Evolutionary conservation across 176 grass and related monocot genomes (phyloP).

Genomic region (Aegilops tauschii): DNA sequence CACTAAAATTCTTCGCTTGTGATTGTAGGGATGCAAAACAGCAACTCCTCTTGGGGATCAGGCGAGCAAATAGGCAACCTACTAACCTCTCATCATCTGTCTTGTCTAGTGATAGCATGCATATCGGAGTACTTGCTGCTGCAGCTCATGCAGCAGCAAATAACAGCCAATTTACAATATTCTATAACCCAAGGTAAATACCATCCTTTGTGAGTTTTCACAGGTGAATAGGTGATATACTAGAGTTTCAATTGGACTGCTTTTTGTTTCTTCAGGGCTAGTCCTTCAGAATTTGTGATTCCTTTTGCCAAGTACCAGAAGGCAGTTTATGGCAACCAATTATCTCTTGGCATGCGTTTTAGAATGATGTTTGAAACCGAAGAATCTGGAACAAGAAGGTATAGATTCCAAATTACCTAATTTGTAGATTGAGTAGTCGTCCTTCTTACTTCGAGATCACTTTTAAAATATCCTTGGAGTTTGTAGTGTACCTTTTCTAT

Average conservation of each 20-base stretch:
- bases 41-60: constrained; percentile 71
- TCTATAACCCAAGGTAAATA: constrained; percentile 77
- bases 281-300: constrained; percentile 85
- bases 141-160: constrained; percentile 76
- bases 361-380: constrained; percentile 94
- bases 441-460: background rate
- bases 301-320: constrained; percentile 86
- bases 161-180: constrained; percentile 73
- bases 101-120: constrained; percentile 82
- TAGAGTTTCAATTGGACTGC: constrained; percentile 6
- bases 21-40: constrained; percentile 59
- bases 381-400: constrained; percentile 81
- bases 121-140: constrained; percentile 84
- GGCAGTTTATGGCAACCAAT: constrained; percentile 59
- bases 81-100: constrained; percentile 75
- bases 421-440: constrained; percentile 5
- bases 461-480: constrained; percentile 20
- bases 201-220: constrained; percentile 22
- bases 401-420: constrained; percentile 22
- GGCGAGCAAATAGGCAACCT: constrained; percentile 68
- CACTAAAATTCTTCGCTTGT: constrained; percentile 21
- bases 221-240: constrained; percentile 3
- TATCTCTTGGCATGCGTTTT: constrained; percentile 86
- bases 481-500: background rate
- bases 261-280: constrained; percentile 44